A percentile compares a stretch with the other conserved stretches of the same genome.
Conservation (phyloP, 169 alveolate species). For the Plasmodium gallinaceum region DNA sequence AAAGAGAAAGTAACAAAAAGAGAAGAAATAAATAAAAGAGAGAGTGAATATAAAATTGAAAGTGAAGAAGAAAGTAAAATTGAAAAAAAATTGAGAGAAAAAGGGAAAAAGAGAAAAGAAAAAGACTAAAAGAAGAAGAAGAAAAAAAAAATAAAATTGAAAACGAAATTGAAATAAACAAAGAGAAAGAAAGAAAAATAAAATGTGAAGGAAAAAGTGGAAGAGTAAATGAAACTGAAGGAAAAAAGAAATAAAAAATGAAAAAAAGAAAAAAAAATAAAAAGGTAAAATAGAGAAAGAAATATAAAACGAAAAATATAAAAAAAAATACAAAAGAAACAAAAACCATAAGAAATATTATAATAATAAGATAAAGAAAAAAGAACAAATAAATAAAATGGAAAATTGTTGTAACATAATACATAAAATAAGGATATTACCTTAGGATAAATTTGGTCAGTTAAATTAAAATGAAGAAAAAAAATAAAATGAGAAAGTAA, state of each 20-base stretch:
- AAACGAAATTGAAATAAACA: not conserved
- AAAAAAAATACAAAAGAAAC: too few species aligned
- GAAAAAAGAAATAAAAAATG: not conserved
- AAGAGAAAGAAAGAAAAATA: not conserved
- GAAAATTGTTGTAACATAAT: too few species aligned
- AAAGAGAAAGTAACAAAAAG: not conserved
- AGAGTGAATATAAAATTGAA: not conserved
- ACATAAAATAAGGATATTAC: too few species aligned
- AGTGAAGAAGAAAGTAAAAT: not conserved
- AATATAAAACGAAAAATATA: too few species aligned
- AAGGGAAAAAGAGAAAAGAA: not conserved
- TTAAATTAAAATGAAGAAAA: too few species aligned
- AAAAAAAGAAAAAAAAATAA: not conserved
- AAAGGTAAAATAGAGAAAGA: too few species aligned
- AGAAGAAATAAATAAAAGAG: not conserved
- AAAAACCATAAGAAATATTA: too few species aligned
- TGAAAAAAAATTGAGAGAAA: not conserved
- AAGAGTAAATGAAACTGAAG: not conserved
- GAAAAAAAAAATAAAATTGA: constrained; percentile 10
- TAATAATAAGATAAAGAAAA: too few species aligned
- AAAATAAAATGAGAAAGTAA: too few species aligned
- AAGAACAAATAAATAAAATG: too few species aligned
- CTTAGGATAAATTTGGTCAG: too few species aligned
- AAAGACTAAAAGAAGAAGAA: not conserved
- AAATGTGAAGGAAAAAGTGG: too few species aligned